phyloP scores from a whole-genome alignment of 805 yeast genomes.

The Yarrowia sp. region DNA sequence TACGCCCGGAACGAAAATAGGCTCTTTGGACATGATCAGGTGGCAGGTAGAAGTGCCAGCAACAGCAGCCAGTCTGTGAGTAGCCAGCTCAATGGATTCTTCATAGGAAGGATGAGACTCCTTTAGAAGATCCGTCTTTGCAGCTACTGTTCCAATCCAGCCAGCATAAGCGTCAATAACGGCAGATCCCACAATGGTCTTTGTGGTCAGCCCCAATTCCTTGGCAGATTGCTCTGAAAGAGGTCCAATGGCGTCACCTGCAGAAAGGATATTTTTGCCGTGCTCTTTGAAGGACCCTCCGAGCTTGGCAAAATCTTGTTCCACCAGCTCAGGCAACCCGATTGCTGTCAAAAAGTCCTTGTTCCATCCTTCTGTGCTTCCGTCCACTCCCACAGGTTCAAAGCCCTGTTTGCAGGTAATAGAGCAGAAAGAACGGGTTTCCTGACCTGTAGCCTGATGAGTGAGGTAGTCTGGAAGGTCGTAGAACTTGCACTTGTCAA shows the following conservation, averaged over 20 bases:
- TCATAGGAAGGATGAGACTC: constrained; percentile 27
- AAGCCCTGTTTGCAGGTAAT: constrained; percentile 95
- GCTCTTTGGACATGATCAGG: constrained; percentile 77
- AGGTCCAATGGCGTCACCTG: constrained; percentile 86
- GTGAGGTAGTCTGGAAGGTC: constrained; percentile 92
- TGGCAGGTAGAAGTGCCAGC: constrained; percentile 99
- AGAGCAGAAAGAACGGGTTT: constrained; percentile 84
- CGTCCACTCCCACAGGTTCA: constrained; percentile 89
- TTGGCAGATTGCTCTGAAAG: constrained; percentile 65
- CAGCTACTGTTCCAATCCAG: constrained; percentile 98
- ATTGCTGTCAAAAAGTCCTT: constrained; percentile 65
- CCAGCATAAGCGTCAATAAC: constrained; percentile 98
- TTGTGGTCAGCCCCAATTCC: constrained; percentile 76
- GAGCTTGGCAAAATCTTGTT: constrained; percentile 68
- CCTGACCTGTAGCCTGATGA: constrained; percentile 83
- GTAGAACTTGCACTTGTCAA: constrained; percentile 70
- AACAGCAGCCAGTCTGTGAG: constrained; percentile 92
- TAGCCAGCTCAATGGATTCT: constrained; percentile 45
- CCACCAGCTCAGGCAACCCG: constrained; percentile 73
- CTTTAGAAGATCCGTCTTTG: constrained; percentile 59
- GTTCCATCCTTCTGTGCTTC: constrained; percentile 86
- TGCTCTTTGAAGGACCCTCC: constrained; percentile 66
- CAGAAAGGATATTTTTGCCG: constrained; percentile 70
- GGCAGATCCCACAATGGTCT: constrained; percentile 87
- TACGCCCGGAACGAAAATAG: constrained; percentile 90